Base-by-base conservation (phyloP, 306 rosid genomes). In the Lathyrus oleraceus region DNA sequence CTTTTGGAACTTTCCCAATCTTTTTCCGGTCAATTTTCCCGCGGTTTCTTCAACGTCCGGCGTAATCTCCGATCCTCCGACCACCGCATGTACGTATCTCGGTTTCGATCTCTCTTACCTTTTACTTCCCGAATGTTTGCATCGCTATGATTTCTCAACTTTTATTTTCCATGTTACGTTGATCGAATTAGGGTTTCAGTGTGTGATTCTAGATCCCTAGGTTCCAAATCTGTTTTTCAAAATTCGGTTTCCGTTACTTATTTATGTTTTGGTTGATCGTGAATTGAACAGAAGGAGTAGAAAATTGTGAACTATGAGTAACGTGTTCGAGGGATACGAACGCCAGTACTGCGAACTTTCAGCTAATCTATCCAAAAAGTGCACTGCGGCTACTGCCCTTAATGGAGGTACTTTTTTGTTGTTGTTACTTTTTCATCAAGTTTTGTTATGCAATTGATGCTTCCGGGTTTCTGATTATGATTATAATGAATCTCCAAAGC, bases 321-420 rank as follows among this genome's bases (percentile, higher is more conserved):
- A 79, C 78, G 90, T 87, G 30, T 91, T 91, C 60, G 96, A 89
- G 72, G 87, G 96, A 17, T 91, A 85, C 79, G 97, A 91, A 73
- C 97, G 96, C 70, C 89, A 84, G 20, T 91, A 89, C 84, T 89
- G 96, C 63, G 96, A 89, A 78, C 80, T 85, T 64, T 91, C 97
- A 12, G 94, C 94, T 19, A 91, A 84, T 83, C 82, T 91, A 53
- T 76, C 79, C 2, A 89, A 85, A 57, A 89, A 86, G 80, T 91
- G 94, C 79, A 82, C 96, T 59, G 79, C 85, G 0, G 79, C 86
- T 53, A 74, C 71, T 49, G 83, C 87, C 71, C 90, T 91, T 59
- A 86, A 86, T 78, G 97, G 96, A 85, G 97, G 97, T 91, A 25
- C 35, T 21, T 39, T 11, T 6, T 2, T 49, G 28, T 25, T 25